Conservation (phyloP, 1,139 yeast genomes). For the Saccharomyces pastorianus region DNA sequence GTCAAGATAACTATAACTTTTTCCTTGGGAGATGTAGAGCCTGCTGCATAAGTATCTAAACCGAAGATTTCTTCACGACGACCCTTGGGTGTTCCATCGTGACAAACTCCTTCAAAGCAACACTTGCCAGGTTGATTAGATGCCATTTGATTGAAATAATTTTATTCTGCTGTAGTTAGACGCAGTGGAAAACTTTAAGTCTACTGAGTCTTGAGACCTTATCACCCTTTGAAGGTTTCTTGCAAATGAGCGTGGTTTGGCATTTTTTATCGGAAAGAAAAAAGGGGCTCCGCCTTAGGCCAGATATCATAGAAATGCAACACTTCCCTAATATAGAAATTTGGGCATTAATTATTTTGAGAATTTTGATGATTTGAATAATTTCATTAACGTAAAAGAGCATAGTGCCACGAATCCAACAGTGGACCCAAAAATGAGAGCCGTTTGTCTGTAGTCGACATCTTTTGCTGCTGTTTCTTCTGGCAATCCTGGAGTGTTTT, state of each 20-base stretch:
- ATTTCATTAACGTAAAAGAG: slow-evolving; percentile 20
- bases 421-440: slow-evolving; percentile 59
- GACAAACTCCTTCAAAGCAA: slow-evolving; percentile 39
- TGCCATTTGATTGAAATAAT: slow-evolving; percentile 35
- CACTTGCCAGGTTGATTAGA: slow-evolving; percentile 47
- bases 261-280: background rate
- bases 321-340: background rate
- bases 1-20: slow-evolving; percentile 54
- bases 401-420: slow-evolving; percentile 40
- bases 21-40: slow-evolving; percentile 34
- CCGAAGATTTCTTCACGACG: slow-evolving; percentile 37
- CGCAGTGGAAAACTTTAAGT: background rate
- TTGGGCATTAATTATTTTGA: background rate
- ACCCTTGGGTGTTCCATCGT: slow-evolving; percentile 49
- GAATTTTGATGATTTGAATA: slow-evolving; percentile 13
- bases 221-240: background rate
- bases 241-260: background rate
- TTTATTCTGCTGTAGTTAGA: background rate
- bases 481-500: slow-evolving; percentile 75
- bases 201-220: background rate
- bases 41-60: slow-evolving; percentile 48
- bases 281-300: background rate
- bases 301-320: background rate
- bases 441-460: slow-evolving; percentile 37
- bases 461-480: slow-evolving; percentile 50